phyloP scores from a whole-genome alignment of 208 protist genomes.

The Wallacemonas collosoma region DNA sequence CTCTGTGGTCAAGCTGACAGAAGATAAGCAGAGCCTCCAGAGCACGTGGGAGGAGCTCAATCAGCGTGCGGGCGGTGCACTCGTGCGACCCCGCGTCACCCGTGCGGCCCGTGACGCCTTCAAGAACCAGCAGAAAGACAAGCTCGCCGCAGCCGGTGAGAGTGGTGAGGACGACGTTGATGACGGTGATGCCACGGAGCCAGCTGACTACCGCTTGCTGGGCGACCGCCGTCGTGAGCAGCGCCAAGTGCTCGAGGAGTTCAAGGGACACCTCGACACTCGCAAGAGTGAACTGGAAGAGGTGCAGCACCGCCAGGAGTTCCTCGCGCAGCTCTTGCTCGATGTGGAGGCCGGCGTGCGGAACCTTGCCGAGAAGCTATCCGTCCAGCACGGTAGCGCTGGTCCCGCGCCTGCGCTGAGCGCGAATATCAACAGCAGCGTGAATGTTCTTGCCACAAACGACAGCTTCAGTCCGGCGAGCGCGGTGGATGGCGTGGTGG shows the following conservation, averaged over 20 bases:
- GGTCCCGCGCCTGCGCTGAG: neutral
- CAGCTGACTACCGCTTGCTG: slow-evolving; percentile 53
- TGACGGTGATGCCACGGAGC: slow-evolving; percentile 8
- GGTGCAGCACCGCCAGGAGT: slow-evolving; percentile 61
- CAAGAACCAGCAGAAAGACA: slow-evolving; percentile 5
- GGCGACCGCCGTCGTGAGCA: slow-evolving; percentile 50
- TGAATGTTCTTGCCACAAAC: neutral
- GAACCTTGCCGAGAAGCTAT: slow-evolving; percentile 88
- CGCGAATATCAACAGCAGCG: neutral
- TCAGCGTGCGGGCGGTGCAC: slow-evolving; percentile 56
- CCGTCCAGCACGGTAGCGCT: slow-evolving; percentile 15
- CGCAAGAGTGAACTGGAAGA: slow-evolving; percentile 60
- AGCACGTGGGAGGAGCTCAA: slow-evolving; percentile 74
- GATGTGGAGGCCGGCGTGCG: slow-evolving; percentile 90
- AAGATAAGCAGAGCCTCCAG: slow-evolving; percentile 59
- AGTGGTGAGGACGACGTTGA: slow-evolving; percentile 14
- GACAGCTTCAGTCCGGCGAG: neutral
- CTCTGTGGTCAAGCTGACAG: slow-evolving; percentile 46
- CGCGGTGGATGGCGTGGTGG: neutral
- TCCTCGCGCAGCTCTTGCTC: slow-evolving; percentile 70
- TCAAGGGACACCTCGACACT: slow-evolving; percentile 84
- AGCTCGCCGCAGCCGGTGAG: neutral
- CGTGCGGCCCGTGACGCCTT: slow-evolving; percentile 39
- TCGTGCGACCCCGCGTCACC: slow-evolving; percentile 36
- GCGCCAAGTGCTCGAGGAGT: slow-evolving; percentile 86